phyloP scores from a whole-genome alignment of 495 filamentous ascomycete genomes.

The Tuber melanosporum region DNA sequence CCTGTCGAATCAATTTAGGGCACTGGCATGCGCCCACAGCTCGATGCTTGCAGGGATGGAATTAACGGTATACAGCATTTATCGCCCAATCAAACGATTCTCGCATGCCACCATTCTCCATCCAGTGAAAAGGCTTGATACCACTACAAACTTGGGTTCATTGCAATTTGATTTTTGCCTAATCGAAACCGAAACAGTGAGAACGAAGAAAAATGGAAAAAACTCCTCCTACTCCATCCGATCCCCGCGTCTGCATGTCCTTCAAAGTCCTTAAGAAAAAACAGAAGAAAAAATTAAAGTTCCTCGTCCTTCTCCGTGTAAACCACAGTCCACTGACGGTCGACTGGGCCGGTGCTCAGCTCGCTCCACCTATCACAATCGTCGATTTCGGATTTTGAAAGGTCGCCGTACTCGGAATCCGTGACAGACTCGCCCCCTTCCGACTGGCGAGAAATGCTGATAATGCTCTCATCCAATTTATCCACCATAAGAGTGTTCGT shows the following conservation, averaged over 20 bases:
- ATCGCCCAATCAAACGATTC: not conserved
- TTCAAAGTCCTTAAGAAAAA: not conserved
- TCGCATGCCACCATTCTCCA: not conserved
- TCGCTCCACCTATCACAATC: constrained; percentile 41
- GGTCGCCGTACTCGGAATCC: constrained; percentile 33
- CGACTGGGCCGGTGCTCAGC: constrained; percentile 39
- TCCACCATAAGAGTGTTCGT: constrained; percentile 27
- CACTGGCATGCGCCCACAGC: not conserved
- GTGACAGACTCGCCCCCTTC: constrained; percentile 27
- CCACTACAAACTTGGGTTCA: not conserved
- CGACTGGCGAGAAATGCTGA: constrained; percentile 28
- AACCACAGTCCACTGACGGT: constrained; percentile 40
- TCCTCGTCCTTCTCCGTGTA: constrained; percentile 38
- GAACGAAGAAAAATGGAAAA: not conserved
- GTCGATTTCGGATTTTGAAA: constrained; percentile 34
- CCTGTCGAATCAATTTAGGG: not conserved
- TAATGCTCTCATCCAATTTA: constrained; percentile 24
- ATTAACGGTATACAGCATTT: not conserved
- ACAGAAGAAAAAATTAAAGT: not conserved
- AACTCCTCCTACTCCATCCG: constrained; percentile 2
- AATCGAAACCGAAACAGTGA: not conserved
- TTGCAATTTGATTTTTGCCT: constrained; percentile 1
- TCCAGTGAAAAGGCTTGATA: not conserved
- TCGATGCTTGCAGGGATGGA: not conserved
- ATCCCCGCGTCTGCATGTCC: not conserved